Base-by-base conservation (phyloP, 805 yeast species). In the Suhomyces kilbournensis region DNA sequence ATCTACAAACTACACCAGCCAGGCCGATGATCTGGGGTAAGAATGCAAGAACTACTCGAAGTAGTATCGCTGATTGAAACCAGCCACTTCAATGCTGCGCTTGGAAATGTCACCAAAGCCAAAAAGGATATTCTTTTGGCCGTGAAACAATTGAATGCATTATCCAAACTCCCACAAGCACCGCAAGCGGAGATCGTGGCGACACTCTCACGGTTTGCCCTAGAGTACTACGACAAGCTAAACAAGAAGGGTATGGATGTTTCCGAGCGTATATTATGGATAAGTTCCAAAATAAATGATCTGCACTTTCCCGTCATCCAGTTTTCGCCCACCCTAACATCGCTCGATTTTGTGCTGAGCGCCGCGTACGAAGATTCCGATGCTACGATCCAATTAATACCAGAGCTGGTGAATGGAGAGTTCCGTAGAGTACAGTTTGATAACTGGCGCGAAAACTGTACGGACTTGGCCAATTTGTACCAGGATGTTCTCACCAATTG, bases 401-500 rank as follows among this genome's bases (percentile, higher is more conserved):
- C 55, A 20, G 53, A 47, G 3, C n/a, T 20, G 5, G 26, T 54
- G 12, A 51, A 47, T 4, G 51, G 46, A 3, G 30, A 7, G 15
- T 40, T 54, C 19, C 38, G 44, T 17, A 17, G 14, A 6, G 47
- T 40, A 3, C 4, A 9, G 15, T 20, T 30, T 17, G 22, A 19
- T 3, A 51, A 50, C 35, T 55, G 55, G 55, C 7, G 48, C 6
- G 34, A 23, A 17, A 17, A 39, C 12, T 4, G 22, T 10, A n/a
- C 48, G n/a, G 49, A 51, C 15, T 48, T 54, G 30, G 32, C 50
- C 14, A 50, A 51, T 32, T 48, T 82, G 10, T 76, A 71, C 59
- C 86, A 83, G 58, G 84, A 80, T 52, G 55, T 70, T 1, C 60
- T 81, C n/a, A 72, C 82, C 7, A 85, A 89, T 65, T 90, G 96